Evolutionary conservation across 2,329 filamentous ascomycete species (phyloP).

Genomic region (Colletotrichum tropicicola): DNA sequence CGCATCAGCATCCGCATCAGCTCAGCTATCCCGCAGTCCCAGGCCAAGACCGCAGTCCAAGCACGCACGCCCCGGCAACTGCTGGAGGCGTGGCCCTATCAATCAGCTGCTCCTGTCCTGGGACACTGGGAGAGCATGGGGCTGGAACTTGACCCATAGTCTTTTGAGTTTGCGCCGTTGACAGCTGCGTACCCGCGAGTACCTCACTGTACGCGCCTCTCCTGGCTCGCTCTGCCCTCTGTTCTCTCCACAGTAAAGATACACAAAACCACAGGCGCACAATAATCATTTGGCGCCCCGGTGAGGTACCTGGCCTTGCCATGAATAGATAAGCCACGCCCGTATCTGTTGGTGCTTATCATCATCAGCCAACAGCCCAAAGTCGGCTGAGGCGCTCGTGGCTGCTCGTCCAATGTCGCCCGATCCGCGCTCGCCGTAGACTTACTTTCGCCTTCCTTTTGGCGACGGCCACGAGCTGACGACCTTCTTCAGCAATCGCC

Average conservation of each 20-base stretch:
- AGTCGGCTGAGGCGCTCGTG: background rate
- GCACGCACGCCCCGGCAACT: background rate
- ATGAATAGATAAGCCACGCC: conserved; percentile 3
- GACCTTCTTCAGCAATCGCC: conserved; percentile 5
- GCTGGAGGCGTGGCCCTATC: background rate
- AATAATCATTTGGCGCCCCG: too few species aligned
- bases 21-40: background rate
- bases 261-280: conserved; percentile 6
- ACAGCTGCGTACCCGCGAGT: conserved; percentile 5
- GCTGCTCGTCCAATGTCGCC: too few species aligned
- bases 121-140: background rate
- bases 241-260: conserved; percentile 5
- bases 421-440: too few species aligned
- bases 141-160: conserved; percentile 2
- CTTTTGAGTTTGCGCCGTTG: conserved; percentile 11
- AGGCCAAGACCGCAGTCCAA: background rate
- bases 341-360: background rate
- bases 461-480: background rate
- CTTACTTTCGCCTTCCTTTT: background rate
- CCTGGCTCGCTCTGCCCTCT: background rate
- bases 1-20: background rate
- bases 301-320: background rate
- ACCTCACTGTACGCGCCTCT: background rate
- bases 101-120: background rate
- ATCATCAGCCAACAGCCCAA: background rate